These are phyloP conservation scores for Ulota crispa DNA, from an alignment of 225 moss, liverwort and hornwort species.

Conservation along the genomic window DNA sequence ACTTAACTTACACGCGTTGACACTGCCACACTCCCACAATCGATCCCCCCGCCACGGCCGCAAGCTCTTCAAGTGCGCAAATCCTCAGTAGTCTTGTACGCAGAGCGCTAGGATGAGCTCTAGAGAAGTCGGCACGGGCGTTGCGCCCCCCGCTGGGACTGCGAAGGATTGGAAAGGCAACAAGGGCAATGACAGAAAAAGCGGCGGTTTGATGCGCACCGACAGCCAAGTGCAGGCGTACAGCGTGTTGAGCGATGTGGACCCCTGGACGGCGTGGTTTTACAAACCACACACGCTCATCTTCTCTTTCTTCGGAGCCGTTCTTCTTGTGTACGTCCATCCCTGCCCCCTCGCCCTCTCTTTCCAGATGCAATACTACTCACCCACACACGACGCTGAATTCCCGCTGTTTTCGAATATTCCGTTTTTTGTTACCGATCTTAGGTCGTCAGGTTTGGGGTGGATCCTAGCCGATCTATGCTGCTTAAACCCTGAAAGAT, in stretches of 20 bases:
- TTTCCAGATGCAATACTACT: not conserved
- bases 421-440: not conserved
- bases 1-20: too few species aligned
- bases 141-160: not conserved
- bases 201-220: constrained; percentile 17
- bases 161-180: not conserved
- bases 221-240: constrained; percentile 29
- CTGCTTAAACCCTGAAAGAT: not conserved
- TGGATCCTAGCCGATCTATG: not conserved
- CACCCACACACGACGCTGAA: not conserved
- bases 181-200: not conserved
- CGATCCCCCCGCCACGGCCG: not conserved
- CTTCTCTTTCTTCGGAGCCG: constrained; percentile 38
- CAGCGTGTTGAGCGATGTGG: constrained; percentile 36
- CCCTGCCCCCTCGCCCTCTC: not conserved
- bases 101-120: constrained; percentile 15
- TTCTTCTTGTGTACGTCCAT: constrained; percentile 34
- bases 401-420: not conserved
- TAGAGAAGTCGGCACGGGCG: not conserved
- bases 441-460: not conserved
- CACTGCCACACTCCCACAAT: not conserved
- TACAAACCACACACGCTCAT: constrained; percentile 45
- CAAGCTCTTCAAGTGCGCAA: not conserved
- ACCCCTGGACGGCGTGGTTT: constrained; percentile 51
- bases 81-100: not conserved